Evolutionary conservation across 192 early-diverging fungal genomes (phyloP).

Genomic region (Coemansia sp.): DNA sequence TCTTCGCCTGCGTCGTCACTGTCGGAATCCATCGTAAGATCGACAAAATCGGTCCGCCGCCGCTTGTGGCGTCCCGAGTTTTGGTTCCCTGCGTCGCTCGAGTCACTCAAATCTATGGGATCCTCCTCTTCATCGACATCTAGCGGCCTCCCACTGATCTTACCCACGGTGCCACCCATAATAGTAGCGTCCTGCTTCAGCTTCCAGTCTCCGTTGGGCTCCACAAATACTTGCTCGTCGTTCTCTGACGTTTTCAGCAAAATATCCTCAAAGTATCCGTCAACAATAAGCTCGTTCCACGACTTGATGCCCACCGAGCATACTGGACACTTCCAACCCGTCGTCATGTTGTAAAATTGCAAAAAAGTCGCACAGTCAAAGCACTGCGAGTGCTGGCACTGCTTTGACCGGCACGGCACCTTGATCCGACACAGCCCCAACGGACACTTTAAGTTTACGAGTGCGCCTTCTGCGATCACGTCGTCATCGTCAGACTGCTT

Average conservation of each 20-base stretch:
- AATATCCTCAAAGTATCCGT: constrained; percentile 61
- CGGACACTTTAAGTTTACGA: constrained; percentile 72
- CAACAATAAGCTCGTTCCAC: constrained; percentile 63
- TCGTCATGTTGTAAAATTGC: constrained; percentile 65
- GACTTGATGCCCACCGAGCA: constrained; percentile 60
- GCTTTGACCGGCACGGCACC: constrained; percentile 59
- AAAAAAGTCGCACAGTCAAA: constrained; percentile 77
- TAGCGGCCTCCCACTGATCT: constrained; percentile 1
- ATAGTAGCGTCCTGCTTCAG: constrained; percentile 26
- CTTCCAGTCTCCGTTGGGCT: constrained; percentile 42
- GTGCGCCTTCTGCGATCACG: constrained; percentile 61
- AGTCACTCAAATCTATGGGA: constrained; percentile 34
- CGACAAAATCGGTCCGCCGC: constrained; percentile 59
- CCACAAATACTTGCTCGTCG: constrained; percentile 47
- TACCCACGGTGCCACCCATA: constrained; percentile 40
- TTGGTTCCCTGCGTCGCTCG: background rate
- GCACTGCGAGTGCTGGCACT: constrained; percentile 80
- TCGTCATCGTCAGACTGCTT: constrained; percentile 63
- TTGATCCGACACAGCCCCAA: constrained; percentile 69
- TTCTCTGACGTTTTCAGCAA: constrained; percentile 21
- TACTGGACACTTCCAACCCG: constrained; percentile 75
- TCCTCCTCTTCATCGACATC: constrained; percentile 16
- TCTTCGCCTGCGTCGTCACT: constrained; percentile 13
- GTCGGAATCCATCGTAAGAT: constrained; percentile 61
- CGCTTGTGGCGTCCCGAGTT: constrained; percentile 27